These are phyloP conservation scores for Ajuga chamaepitys DNA, from an alignment of 257 asterid species.

Conservation along the genomic window DNA sequence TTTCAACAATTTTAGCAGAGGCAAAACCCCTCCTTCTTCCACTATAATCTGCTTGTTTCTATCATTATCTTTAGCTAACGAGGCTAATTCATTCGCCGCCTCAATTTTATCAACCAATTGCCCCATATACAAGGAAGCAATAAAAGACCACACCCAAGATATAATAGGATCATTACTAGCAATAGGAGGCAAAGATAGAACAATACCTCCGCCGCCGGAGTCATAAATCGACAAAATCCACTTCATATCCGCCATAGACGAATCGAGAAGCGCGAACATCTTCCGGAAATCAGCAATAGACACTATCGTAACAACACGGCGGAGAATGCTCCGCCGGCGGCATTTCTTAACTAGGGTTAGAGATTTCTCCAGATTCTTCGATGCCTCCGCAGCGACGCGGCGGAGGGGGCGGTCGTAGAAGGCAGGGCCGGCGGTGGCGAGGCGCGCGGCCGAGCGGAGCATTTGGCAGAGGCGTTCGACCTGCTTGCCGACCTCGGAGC, in stretches of 20 bases:
- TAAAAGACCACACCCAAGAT: conserved; percentile 81
- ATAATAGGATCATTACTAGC: conserved; percentile 81
- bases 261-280: conserved; percentile 40
- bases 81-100: conserved; percentile 63
- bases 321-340: conserved; percentile 49
- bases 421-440: conserved; percentile 33
- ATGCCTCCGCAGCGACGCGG: conserved; percentile 48
- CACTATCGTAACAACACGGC: conserved; percentile 56
- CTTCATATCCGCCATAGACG: conserved; percentile 62
- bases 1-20: conserved; percentile 57
- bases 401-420: conserved; percentile 77
- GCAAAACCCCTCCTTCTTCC: conserved; percentile 70
- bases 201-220: conserved; percentile 63
- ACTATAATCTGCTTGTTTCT: conserved; percentile 77
- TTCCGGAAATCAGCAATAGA: conserved; percentile 71
- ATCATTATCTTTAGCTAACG: conserved; percentile 70
- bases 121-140: conserved; percentile 60
- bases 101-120: conserved; percentile 50
- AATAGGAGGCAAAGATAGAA: conserved; percentile 67
- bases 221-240: conserved; percentile 65
- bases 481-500: conserved; percentile 41
- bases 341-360: conserved; percentile 55
- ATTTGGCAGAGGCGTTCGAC: conserved; percentile 46
- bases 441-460: conserved; percentile 66
- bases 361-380: conserved; percentile 46